Evolutionary conservation across 495 filamentous ascomycete genomes (phyloP), one percentile per base, ranked within the genome.

Genomic region (Aspergillus diversus): DNA sequence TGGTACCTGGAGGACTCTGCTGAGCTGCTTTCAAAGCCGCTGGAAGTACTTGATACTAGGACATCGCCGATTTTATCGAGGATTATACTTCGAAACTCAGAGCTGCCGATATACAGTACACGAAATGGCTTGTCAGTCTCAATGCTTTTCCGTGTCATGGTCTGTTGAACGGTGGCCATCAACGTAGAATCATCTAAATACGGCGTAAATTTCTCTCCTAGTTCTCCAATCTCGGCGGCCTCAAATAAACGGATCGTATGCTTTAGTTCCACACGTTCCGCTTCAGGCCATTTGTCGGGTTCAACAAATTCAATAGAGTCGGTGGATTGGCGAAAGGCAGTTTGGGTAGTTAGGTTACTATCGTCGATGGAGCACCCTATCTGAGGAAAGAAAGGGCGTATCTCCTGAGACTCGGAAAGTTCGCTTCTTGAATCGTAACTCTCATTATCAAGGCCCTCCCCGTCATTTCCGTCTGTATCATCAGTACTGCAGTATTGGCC

Each of bases 61-160:
- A 90, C 88, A 63, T 85, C 85, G 16, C 85, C 89, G 52, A 92
- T 80, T 73, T 93, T 93, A 69, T 89, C 84, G n/a, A 91, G 80
- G 61, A 93, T 90, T 35, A 86, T 83, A 58, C 88, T 83, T 60
- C 88, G 86, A 31, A 82, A 85, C 6, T 82, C 82, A 0, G 85
- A 68, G 55, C 83, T 83, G 15, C 90, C 90, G 32, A 90, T 75
- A 60, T 91, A 92, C 5, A 92, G 77, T 31, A 93, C 80, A 33
- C 88, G 82, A 55, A 91, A 87, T 5, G 90, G 87, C 63, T 87
- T 87, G 21, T 86, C 78, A 39, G 87, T 82, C 46, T 83, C 81
- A 13, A 92, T 81, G 37, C 82, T 80, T 42, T 82, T 76, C 54
- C 83, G 86, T 43, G 84, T 86, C 88, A 93, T 91, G 37, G 85